phyloP scores from a whole-genome alignment of 208 protist species.

The Crithidia brevicula region DNA sequence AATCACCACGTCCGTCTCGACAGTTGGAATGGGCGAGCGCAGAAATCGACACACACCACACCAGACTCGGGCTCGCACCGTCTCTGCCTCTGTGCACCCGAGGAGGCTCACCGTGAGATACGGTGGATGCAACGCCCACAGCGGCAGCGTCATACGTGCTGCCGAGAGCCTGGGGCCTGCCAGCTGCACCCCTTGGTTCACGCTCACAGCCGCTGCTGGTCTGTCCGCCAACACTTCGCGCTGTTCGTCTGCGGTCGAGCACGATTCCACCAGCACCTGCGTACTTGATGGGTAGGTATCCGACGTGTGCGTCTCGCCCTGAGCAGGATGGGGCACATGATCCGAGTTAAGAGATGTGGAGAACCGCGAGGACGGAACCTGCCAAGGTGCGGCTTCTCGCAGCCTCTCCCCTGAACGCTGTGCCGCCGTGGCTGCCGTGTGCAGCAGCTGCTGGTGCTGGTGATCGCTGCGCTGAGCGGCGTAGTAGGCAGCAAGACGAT shows the following conservation, averaged over 20 bases:
- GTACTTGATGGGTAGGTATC: not conserved
- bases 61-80: slow-evolving; percentile 28
- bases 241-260: not conserved
- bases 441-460: slow-evolving; percentile 7
- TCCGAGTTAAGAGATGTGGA: too few species aligned
- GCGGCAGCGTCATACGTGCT: slow-evolving; percentile 5
- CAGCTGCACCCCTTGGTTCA: not conserved
- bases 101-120: slow-evolving; percentile 58
- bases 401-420: too few species aligned
- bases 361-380: too few species aligned
- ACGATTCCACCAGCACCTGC: slow-evolving; percentile 33
- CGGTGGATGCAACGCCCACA: slow-evolving; percentile 36
- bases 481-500: slow-evolving; percentile 13
- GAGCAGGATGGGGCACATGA: not conserved
- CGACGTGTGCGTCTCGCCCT: not conserved
- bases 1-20: slow-evolving; percentile 68
- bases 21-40: slow-evolving; percentile 52
- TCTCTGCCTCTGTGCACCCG: slow-evolving; percentile 54
- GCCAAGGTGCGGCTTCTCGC: too few species aligned
- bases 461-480: slow-evolving; percentile 12
- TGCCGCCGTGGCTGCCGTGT: not conserved
- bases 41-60: slow-evolving; percentile 65
- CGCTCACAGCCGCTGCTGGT: too few species aligned
- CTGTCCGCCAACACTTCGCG: too few species aligned
- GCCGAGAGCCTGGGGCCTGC: not conserved